A percentile compares a stretch with the other conserved stretches of the same genome.
Conservation (phyloP, 176 grass and related monocot genomes). For the Bonia amplexicaulis region DNA sequence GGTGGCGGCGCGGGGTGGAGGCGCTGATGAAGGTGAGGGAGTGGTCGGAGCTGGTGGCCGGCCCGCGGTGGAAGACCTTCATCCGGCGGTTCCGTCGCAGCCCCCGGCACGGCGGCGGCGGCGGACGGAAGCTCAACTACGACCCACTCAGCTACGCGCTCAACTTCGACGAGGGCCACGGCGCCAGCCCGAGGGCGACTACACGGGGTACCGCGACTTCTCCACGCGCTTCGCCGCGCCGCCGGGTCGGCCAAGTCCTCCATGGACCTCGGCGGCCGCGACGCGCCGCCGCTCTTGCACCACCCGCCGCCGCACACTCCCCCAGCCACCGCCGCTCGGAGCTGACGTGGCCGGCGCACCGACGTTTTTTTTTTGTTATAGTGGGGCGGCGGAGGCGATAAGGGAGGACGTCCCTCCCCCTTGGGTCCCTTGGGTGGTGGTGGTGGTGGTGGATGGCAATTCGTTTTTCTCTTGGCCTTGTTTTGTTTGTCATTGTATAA, state of each 20-base stretch:
- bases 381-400: constrained; percentile 37
- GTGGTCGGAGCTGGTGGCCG: constrained; percentile 94
- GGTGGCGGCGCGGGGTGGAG: constrained; percentile 64
- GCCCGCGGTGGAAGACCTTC: constrained; percentile 97
- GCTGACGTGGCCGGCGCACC: background rate
- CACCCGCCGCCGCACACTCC: constrained; percentile 1
- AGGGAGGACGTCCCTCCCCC: constrained; percentile 31
- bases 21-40: constrained; percentile 77
- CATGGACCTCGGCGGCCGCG: constrained; percentile 58
- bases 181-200: constrained; percentile 32
- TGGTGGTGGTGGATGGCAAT: background rate
- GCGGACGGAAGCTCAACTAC: constrained; percentile 56
- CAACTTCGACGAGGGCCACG: constrained; percentile 89
- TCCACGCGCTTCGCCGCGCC: constrained; percentile 56
- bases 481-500: background rate
- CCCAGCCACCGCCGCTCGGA: background rate
- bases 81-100: constrained; percentile 67
- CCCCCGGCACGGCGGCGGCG: background rate
- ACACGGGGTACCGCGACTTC: constrained; percentile 58
- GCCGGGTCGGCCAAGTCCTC: constrained; percentile 32
- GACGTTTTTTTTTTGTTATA: background rate
- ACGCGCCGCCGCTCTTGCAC: constrained; percentile 45
- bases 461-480: background rate
- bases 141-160: constrained; percentile 88
- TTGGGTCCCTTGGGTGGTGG: background rate